Base-by-base conservation (phyloP, 1,284 basidiomycete genomes). In the Ganoderma multipileum region DNA sequence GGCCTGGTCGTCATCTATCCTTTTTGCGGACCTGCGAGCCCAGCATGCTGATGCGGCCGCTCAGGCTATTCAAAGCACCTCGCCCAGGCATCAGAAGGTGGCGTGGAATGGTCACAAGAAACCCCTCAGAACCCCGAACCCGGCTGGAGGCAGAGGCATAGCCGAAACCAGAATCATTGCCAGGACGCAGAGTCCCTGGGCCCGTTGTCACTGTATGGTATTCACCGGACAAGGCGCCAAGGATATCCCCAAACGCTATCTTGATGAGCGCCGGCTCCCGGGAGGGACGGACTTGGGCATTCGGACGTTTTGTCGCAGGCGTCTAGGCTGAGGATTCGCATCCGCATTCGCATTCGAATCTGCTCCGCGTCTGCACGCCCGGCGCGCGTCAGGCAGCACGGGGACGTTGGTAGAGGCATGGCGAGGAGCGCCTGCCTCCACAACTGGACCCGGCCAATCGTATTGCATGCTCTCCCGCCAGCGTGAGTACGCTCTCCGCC, bases 41-140 rank as follows among this genome's bases (percentile, higher is more conserved):
- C 63, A 36, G 63, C 26, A 23, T 54, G 63, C 38, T 63, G 61
- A 50, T 38, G 61, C 20, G 36, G 20, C 20, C 44, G 41, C 42
- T 26, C 30, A 41, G 16, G 44, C 64, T 60, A 68, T 70, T 68
- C 65, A 68, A 63, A 65, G 47, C 54, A 59, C 47, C 64, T 61
- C 14, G 65, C 23, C 36, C 20, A 23, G 38, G 58, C 42, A 72
- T 72, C 71, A 72, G 71, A 69, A 65, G 42, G 71, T 72, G 71
- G 69, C 71, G 69, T 64, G 69, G 71, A 69, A 72, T 14, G 55
- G 42, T n/a, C 47, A 38, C 41, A 30, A 39, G 39, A 42, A 41
- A 58, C 42, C 59, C 39, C 30, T 55, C 54, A 41, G 39, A 23
- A 41, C 39, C 59, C 52, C 47, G 47, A 50, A 50, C 47, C 47